phyloP scores from a whole-genome alignment of 2,329 filamentous ascomycete genomes.

The Hypoxylon sp. region DNA sequence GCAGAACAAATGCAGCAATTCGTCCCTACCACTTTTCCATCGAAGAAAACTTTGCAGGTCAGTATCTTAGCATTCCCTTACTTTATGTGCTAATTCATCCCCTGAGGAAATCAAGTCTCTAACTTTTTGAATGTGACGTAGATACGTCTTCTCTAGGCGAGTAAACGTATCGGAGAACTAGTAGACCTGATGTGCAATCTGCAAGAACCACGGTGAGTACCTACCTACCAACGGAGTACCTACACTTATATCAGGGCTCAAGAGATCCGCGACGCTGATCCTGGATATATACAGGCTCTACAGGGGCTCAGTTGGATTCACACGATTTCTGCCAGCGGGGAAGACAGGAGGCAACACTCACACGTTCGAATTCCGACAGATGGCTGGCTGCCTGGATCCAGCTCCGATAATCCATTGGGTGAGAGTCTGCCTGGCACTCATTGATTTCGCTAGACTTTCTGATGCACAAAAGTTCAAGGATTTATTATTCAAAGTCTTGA shows the following conservation, averaged over 20 bases:
- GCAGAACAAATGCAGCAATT: conserved; percentile 21
- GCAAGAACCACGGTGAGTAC: neutral
- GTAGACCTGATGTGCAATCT: conserved; percentile 32
- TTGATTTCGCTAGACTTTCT: conserved; percentile 41
- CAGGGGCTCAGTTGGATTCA: conserved; percentile 41
- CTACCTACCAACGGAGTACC: too few species aligned
- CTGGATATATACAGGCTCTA: neutral
- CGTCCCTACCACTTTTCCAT: conserved; percentile 18
- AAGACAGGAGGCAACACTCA: conserved; percentile 43
- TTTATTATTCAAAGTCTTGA: conserved; percentile 6
- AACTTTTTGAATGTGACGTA: conserved; percentile 8
- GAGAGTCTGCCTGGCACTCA: conserved; percentile 37
- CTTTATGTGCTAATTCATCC: neutral
- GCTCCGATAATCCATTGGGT: conserved; percentile 43
- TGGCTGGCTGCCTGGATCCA: conserved; percentile 44
- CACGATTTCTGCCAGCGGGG: conserved; percentile 38
- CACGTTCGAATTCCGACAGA: conserved; percentile 49
- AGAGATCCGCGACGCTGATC: neutral
- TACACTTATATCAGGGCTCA: too few species aligned
- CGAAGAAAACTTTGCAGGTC: conserved; percentile 10
- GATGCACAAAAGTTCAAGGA: conserved; percentile 23
- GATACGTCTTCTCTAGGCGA: conserved; percentile 42
- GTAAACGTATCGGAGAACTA: conserved; percentile 29
- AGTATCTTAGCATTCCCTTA: neutral
- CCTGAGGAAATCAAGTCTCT: neutral